Conservation (phyloP, 768 basidiomycete species). For the Symmetrospora coprosmae region DNA sequence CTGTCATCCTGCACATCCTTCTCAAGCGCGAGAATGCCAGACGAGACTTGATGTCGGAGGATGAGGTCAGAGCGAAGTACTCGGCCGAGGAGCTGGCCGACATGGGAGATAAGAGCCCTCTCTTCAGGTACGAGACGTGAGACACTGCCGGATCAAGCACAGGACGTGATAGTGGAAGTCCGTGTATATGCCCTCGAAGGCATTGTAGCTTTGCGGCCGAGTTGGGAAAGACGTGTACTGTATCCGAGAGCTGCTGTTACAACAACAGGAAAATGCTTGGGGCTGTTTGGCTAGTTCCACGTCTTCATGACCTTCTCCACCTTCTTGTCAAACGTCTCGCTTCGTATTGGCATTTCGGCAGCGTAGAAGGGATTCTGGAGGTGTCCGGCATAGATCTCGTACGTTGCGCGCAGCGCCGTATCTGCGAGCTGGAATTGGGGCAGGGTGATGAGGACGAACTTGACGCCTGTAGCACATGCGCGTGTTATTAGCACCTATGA, state of each 20-base stretch:
- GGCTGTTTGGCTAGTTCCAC: too few species aligned
- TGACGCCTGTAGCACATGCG: conserved; percentile 53
- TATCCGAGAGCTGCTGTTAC: too few species aligned
- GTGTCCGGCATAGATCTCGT: conserved; percentile 83
- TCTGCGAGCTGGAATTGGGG: conserved; percentile 52
- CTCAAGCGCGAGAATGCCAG: conserved; percentile 29
- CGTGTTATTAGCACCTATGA: background rate
- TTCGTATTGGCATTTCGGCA: conserved; percentile 97
- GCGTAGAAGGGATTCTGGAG: conserved; percentile 99
- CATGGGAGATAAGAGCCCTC: conserved; percentile 32
- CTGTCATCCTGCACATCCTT: conserved; percentile 26
- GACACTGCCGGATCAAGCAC: too few species aligned
- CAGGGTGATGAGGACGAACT: conserved; percentile 84
- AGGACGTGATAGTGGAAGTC: too few species aligned
- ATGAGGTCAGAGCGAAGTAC: conserved; percentile 31
- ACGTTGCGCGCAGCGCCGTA: conserved; percentile 62
- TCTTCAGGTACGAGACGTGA: conserved; percentile 33
- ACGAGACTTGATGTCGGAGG: conserved; percentile 28
- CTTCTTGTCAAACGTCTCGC: conserved; percentile 61
- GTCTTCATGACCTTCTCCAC: conserved; percentile 35
- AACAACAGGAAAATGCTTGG: too few species aligned
- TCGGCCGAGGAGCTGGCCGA: conserved; percentile 29
- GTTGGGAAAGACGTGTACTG: too few species aligned
- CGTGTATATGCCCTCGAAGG: too few species aligned
- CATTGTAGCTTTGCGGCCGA: too few species aligned